phyloP scores from a whole-genome alignment of 2,329 filamentous ascomycete species.

The Uncinocarpus reesii region DNA sequence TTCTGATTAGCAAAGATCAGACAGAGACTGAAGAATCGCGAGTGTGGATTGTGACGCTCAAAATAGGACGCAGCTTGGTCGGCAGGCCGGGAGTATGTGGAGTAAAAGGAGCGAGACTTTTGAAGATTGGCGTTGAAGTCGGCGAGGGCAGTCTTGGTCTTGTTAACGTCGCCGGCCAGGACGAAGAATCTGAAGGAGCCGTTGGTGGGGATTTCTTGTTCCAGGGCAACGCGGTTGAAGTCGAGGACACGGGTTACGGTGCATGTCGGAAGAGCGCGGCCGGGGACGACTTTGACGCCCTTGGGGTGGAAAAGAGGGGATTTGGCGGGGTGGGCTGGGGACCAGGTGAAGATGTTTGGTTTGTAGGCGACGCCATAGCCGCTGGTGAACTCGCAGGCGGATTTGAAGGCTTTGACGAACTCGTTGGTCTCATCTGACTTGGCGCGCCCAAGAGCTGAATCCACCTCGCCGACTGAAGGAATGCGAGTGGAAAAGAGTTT shows the following conservation, averaged over 20 bases:
- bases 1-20: conserved; percentile 62
- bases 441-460: conserved; percentile 46
- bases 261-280: conserved; percentile 64
- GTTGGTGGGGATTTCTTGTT: conserved; percentile 82
- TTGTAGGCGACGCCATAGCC: conserved; percentile 84
- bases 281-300: conserved; percentile 57
- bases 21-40: conserved; percentile 67
- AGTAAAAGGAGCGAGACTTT: conserved; percentile 61
- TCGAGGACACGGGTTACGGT: conserved; percentile 80
- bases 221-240: conserved; percentile 79
- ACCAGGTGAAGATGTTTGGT: conserved; percentile 77
- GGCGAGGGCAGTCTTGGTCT: conserved; percentile 52
- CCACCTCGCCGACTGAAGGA: conserved; percentile 62
- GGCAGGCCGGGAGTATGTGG: conserved; percentile 53
- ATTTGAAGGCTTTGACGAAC: conserved; percentile 85
- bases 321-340: conserved; percentile 57
- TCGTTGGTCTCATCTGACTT: conserved; percentile 46
- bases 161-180: conserved; percentile 61
- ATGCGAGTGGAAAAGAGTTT: conserved; percentile 76
- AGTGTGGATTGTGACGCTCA: conserved; percentile 77
- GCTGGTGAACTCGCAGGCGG: conserved; percentile 81
- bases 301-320: conserved; percentile 59
- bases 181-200: conserved; percentile 79
- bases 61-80: conserved; percentile 57
- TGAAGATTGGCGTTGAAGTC: conserved; percentile 59